Conservation (phyloP, 1,284 basidiomycete species). For the Apiotrichum siamense region DNA sequence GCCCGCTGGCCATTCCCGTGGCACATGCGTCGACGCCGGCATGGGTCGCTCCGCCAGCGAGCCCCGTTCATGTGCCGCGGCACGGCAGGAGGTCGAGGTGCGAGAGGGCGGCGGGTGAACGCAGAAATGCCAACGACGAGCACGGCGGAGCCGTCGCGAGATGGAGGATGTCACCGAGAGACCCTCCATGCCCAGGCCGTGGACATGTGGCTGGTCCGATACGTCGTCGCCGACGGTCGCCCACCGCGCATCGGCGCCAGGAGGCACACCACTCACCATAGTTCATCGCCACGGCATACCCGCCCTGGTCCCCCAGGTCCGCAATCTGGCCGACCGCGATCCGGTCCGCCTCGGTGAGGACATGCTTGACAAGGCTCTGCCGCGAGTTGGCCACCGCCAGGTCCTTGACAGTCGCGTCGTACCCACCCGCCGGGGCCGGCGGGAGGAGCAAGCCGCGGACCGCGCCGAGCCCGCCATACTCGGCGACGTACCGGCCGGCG, state of each 20-base stretch:
- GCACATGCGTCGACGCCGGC: no score
- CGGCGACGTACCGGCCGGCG: constrained; percentile 38
- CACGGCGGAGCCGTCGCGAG: no score
- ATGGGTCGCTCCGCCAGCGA: no score
- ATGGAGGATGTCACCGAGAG: no score
- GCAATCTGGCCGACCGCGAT: constrained; percentile 76
- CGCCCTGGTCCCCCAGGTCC: constrained; percentile 77
- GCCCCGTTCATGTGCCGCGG: no score
- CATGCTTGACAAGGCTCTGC: constrained; percentile 70
- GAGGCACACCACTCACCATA: constrained; percentile 58
- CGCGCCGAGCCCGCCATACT: constrained; percentile 16
- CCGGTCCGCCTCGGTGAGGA: constrained; percentile 93
- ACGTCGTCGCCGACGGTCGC: no score
- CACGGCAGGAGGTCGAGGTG: no score
- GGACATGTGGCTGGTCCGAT: no score
- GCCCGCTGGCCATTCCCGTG: no score
- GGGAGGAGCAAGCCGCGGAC: not conserved
- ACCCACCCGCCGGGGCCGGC: not conserved
- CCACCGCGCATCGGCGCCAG: no score
- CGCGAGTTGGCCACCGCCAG: constrained; percentile 58
- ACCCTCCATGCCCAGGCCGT: not conserved
- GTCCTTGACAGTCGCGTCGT: constrained; percentile 12
- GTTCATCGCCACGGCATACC: constrained; percentile 88
- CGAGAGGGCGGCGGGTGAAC: no score
- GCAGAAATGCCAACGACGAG: no score